Percentiles rank a stretch among this genome's conserved stretches.
These are phyloP conservation scores for Arxiozyma bovina DNA, from an alignment of 1,139 yeast genomes.

Conservation along the genomic window DNA sequence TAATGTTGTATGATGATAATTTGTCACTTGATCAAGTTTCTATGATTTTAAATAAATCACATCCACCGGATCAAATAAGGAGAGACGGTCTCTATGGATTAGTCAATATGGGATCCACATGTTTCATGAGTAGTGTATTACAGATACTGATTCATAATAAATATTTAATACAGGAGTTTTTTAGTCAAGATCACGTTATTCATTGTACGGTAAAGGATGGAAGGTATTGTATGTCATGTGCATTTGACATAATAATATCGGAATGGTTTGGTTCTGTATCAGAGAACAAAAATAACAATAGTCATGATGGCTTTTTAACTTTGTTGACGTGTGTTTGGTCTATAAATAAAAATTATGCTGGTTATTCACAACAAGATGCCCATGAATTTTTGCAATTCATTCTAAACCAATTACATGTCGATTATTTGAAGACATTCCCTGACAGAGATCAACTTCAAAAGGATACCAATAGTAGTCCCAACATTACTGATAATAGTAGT, in stretches of 20 bases:
- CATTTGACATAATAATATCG: slow-evolving; percentile 67
- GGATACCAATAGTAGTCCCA: too few relatives aligned
- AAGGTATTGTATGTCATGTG: slow-evolving; percentile 62
- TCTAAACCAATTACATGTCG: slow-evolving; percentile 72
- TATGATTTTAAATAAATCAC: slow-evolving; percentile 30
- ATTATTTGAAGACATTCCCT: slow-evolving; percentile 15
- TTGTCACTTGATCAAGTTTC: slow-evolving; percentile 16
- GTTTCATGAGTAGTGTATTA: slow-evolving; percentile 85
- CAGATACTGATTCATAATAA: slow-evolving; percentile 89
- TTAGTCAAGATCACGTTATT: slow-evolving; percentile 33
- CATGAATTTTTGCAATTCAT: slow-evolving; percentile 94
- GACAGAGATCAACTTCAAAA: slow-evolving; percentile 15
- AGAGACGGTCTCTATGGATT: slow-evolving; percentile 76
- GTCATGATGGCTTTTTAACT: slow-evolving; percentile 23
- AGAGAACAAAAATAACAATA: slow-evolving; percentile 37
- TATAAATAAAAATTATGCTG: slow-evolving; percentile 74
- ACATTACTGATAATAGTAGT: neutral
- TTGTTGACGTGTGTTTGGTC: slow-evolving; percentile 77
- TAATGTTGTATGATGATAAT: slow-evolving; percentile 9
- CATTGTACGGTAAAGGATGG: slow-evolving; percentile 23
- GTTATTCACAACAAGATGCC: slow-evolving; percentile 95
- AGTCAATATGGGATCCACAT: slow-evolving; percentile 90
- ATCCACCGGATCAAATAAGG: slow-evolving; percentile 52
- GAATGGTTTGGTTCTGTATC: slow-evolving; percentile 33
- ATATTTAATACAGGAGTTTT: slow-evolving; percentile 62